Percentiles rank a stretch among this genome's conserved stretches.
Evolutionary conservation across 1,139 yeast species (phyloP).

Genomic region (Geotrichum phurueaensis): DNA sequence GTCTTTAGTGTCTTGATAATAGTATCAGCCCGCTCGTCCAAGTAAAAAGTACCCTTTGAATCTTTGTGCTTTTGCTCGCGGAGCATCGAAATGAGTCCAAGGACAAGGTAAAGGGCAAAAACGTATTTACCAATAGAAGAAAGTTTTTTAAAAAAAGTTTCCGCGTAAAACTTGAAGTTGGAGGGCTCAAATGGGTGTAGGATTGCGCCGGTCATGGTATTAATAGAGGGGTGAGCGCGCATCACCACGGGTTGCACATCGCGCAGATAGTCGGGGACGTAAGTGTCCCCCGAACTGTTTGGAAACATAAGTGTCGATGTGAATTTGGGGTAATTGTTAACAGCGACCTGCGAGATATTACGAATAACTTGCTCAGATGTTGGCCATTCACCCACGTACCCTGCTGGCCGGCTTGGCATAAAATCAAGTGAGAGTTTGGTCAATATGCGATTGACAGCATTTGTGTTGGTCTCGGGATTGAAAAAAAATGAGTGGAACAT

Average conservation of each 20-base stretch:
- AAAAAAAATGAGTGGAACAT: constrained; percentile 36
- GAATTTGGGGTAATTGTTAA: constrained; percentile 34
- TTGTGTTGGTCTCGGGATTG: constrained; percentile 36
- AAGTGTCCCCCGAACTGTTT: constrained; percentile 17
- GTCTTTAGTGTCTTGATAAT: constrained; percentile 9
- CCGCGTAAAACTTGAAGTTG: constrained; percentile 29
- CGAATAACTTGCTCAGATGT: constrained; percentile 30
- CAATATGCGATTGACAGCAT: constrained; percentile 31
- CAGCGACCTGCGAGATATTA: constrained; percentile 33
- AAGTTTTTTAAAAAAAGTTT: constrained; percentile 28
- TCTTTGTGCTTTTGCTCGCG: not conserved
- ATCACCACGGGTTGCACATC: constrained; percentile 32
- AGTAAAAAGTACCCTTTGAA: not conserved
- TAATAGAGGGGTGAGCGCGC: constrained; percentile 37
- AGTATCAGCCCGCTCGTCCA: not conserved
- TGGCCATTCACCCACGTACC: constrained; percentile 36
- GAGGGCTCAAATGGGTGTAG: constrained; percentile 35
- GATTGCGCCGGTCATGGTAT: constrained; percentile 36
- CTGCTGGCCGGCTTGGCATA: constrained; percentile 31
- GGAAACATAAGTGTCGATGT: constrained; percentile 36
- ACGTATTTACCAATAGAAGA: constrained; percentile 31
- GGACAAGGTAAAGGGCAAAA: constrained; percentile 30
- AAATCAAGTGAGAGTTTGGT: constrained; percentile 31
- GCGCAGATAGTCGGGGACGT: constrained; percentile 27
- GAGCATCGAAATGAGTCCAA: constrained; percentile 19